These are phyloP conservation scores for Lophium mytilinum DNA, from an alignment of 495 filamentous ascomycete genomes.

Conservation along the genomic window DNA sequence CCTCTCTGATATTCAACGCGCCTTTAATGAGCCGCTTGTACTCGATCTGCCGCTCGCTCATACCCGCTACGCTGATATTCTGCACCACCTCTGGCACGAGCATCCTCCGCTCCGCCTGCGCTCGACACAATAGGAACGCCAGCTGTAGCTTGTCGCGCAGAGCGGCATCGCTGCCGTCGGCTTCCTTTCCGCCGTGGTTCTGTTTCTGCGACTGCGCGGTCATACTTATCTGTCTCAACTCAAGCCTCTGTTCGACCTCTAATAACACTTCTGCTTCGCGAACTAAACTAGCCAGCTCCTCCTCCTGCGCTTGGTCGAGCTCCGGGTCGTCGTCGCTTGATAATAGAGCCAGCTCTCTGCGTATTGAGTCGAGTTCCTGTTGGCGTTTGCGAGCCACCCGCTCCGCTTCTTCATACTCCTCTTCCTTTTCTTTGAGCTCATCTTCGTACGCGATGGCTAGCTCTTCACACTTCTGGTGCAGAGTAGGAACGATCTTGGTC, in stretches of 20 bases:
- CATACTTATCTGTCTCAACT: conserved; percentile 6
- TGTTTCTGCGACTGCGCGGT: background rate
- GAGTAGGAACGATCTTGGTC: conserved; percentile 46
- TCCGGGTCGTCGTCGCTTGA: conserved; percentile 19
- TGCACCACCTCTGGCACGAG: conserved; percentile 29
- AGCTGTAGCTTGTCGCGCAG: conserved; percentile 23
- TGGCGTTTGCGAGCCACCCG: conserved; percentile 47
- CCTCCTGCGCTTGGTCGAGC: conserved; percentile 47
- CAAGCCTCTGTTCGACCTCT: conserved; percentile 44
- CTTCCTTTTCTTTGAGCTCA: conserved; percentile 52
- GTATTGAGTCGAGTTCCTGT: conserved; percentile 45
- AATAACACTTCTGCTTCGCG: conserved; percentile 66
- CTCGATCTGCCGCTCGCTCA: conserved; percentile 26
- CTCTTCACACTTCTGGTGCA: conserved; percentile 49
- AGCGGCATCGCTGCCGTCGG: conserved; percentile 2
- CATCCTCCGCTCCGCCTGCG: conserved; percentile 25
- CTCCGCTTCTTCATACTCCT: conserved; percentile 48
- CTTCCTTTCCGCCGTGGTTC: background rate
- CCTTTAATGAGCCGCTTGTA: conserved; percentile 36
- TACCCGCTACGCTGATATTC: conserved; percentile 28
- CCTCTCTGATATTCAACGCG: conserved; percentile 33
- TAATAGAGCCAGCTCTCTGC: conserved; percentile 42
- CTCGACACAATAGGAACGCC: conserved; percentile 18
- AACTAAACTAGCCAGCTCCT: conserved; percentile 50
- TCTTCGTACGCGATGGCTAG: conserved; percentile 51